Evolutionary conservation across 73 alveolate species (phyloP).

Genomic region (Paramecium bursaria): DNA sequence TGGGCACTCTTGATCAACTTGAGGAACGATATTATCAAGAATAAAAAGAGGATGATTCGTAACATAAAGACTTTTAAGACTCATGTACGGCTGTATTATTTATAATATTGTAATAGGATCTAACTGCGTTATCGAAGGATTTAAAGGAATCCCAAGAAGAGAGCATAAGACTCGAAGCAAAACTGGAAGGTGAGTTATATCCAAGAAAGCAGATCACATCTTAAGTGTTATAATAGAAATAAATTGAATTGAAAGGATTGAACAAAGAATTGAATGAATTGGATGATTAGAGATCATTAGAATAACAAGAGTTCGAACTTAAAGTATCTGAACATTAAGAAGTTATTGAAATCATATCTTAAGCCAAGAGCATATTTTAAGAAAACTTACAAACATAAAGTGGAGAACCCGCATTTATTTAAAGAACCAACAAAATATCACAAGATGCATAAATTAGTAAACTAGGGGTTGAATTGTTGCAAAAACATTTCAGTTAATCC

Average conservation of each 20-base stretch:
- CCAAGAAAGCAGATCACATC: slow-evolving; percentile 30
- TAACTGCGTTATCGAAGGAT: not conserved
- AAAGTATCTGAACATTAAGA: slow-evolving; percentile 49
- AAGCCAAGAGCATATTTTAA: slow-evolving; percentile 22
- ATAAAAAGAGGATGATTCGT: slow-evolving; percentile 38
- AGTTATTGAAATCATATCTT: slow-evolving; percentile 1
- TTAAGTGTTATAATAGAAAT: not conserved
- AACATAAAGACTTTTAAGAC: slow-evolving; percentile 41
- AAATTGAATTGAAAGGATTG: slow-evolving; percentile 19
- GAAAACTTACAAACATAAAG: slow-evolving; percentile 19
- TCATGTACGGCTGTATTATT: slow-evolving; percentile 11
- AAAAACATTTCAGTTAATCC: slow-evolving; percentile 30
- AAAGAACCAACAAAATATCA: too few relatives aligned
- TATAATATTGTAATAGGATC: not conserved
- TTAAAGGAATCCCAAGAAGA: slow-evolving; percentile 5
- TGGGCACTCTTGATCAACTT: slow-evolving; percentile 43
- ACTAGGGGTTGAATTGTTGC: slow-evolving; percentile 11
- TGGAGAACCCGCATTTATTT: not conserved
- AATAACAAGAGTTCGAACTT: slow-evolving; percentile 2
- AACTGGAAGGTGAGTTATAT: slow-evolving; percentile 58
- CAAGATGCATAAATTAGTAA: not conserved
- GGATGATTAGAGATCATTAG: not conserved
- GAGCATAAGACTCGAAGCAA: slow-evolving; percentile 42
- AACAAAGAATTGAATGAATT: slow-evolving; percentile 22
- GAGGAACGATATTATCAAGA: slow-evolving; percentile 37